Percentiles rank a stretch among this genome's conserved stretches.
phyloP scores from a whole-genome alignment of 73 alveolate species.

The Paramecium sonneborni region DNA sequence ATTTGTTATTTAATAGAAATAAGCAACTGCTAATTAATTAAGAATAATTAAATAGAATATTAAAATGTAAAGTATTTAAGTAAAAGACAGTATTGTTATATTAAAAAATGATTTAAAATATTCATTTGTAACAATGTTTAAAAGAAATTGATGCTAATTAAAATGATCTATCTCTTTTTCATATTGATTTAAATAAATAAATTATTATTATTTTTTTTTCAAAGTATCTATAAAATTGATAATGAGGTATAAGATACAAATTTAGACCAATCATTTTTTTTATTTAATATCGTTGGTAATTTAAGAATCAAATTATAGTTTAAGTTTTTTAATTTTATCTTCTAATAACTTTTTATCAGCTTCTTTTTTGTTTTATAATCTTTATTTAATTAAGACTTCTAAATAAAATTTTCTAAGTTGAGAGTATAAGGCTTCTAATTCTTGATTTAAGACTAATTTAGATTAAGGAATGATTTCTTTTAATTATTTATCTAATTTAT shows the following conservation, averaged over 20 bases:
- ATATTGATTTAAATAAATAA: no score
- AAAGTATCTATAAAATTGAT: no score
- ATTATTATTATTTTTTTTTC: no score
- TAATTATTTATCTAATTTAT: background rate
- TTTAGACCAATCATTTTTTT: background rate
- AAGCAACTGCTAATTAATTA: background rate
- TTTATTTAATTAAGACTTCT: background rate
- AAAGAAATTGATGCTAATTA: background rate
- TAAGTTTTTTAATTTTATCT: slow-evolving; percentile 30
- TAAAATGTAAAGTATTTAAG: background rate
- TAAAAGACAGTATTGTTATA: background rate
- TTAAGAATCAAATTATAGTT: background rate
- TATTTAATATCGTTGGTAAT: background rate
- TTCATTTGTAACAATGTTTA: background rate
- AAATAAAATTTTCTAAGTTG: background rate
- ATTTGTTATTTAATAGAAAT: background rate
- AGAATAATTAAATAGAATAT: background rate
- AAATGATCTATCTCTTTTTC: background rate
- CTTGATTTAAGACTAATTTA: slow-evolving; percentile 23
- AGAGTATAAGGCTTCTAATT: background rate
- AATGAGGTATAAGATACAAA: background rate
- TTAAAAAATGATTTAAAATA: background rate
- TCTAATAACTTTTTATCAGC: background rate
- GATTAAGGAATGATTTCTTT: background rate
- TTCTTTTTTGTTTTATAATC: background rate